These are phyloP conservation scores for Thalassiosira oceanica DNA, from an alignment of 352 stramenopile species.

Conservation along the genomic window DNA sequence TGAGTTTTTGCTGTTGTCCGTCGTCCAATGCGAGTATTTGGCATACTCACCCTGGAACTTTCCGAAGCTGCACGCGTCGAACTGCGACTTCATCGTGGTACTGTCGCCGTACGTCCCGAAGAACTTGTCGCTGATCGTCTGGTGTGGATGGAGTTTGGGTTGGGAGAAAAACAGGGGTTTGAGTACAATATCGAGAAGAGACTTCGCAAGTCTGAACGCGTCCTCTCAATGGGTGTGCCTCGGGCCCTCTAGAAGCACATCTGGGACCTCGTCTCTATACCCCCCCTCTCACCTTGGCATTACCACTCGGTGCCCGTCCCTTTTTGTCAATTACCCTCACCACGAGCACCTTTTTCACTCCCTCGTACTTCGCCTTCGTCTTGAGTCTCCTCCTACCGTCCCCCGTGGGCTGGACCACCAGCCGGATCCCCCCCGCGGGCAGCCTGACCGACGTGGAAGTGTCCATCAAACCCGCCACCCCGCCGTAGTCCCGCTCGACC, in stretches of 20 bases:
- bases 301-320: neutral
- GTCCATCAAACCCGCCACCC: no score
- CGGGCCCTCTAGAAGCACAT: no score
- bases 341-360: constrained; percentile 10
- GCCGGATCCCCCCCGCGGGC: constrained; percentile 3
- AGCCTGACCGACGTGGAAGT: no score
- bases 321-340: constrained; percentile 19
- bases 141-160: constrained; percentile 1
- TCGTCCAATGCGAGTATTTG: no score
- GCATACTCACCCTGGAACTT: no score
- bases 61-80: constrained; percentile 27
- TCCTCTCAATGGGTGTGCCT: no score
- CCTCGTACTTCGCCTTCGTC: constrained; percentile 3
- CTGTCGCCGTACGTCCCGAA: constrained; percentile 34
- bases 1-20: no score
- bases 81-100: constrained; percentile 3
- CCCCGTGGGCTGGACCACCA: neutral
- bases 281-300: no score
- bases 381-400: neutral
- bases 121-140: constrained; percentile 34
- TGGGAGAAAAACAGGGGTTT: neutral
- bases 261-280: no score
- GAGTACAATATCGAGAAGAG: no score
- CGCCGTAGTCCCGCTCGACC: no score
- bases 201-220: no score